Evolutionary conservation across 1,284 basidiomycete genomes (phyloP).

Genomic region (Sanghuangporus sanghuang): DNA sequence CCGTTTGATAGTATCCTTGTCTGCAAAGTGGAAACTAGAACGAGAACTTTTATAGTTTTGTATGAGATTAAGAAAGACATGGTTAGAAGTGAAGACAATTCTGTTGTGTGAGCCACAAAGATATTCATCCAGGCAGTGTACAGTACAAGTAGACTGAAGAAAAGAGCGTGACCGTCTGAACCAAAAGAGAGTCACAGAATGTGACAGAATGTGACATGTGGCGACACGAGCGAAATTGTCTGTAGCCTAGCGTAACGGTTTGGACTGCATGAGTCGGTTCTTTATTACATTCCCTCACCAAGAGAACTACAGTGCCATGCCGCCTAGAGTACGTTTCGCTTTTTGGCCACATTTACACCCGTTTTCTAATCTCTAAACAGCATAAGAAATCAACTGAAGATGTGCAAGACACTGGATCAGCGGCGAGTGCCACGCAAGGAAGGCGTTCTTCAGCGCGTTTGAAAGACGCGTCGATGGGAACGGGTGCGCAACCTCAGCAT

Average conservation of each 20-base stretch:
- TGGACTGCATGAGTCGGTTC: neutral
- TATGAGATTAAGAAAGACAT: no score
- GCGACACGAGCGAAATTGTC: neutral
- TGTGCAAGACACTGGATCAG: neutral
- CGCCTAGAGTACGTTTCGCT: conserved; percentile 4
- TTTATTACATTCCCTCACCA: neutral
- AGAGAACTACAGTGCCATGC: neutral
- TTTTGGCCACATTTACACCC: neutral
- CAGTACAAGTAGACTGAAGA: no score
- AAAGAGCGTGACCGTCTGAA: no score
- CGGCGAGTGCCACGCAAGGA: neutral
- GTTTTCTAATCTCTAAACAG: neutral
- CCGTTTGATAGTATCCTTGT: no score
- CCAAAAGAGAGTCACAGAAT: neutral
- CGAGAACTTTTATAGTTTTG: no score
- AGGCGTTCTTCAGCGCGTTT: conserved; percentile 12
- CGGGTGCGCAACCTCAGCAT: neutral
- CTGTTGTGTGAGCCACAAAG: no score
- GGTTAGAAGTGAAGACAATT: no score
- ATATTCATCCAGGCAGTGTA: no score
- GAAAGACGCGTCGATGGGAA: neutral
- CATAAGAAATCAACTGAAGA: conserved; percentile 5
- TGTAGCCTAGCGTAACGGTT: neutral
- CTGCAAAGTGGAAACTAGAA: no score
- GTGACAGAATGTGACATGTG: neutral